These are phyloP conservation scores for Rhytidhysteron rufulum DNA, from an alignment of 2,329 filamentous ascomycete species.

Conservation along the genomic window DNA sequence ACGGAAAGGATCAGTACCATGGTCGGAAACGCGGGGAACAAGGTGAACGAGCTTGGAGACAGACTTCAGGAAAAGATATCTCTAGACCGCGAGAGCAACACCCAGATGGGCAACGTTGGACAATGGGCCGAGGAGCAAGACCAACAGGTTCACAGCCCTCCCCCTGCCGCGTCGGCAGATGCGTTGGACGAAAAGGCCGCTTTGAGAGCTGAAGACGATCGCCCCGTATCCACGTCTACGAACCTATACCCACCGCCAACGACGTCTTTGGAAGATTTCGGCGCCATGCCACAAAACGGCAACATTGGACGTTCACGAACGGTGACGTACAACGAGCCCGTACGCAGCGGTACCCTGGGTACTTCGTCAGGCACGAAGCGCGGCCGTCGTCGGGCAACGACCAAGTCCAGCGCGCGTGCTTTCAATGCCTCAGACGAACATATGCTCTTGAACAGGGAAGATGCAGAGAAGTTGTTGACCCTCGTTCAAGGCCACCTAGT, in stretches of 20 bases:
- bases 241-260: conserved; percentile 27
- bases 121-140: conserved; percentile 39
- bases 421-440: conserved; percentile 65
- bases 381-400: conserved; percentile 65
- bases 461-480: conserved; percentile 77
- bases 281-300: conserved; percentile 7
- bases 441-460: conserved; percentile 61
- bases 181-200: conserved; percentile 31
- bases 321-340: conserved; percentile 33
- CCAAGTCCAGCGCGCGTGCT: conserved; percentile 63
- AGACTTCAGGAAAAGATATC: conserved; percentile 28
- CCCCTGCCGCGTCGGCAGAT: conserved; percentile 6
- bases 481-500: conserved; percentile 86
- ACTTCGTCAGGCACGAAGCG: conserved; percentile 47
- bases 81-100: conserved; percentile 16
- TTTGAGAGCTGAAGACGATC: conserved; percentile 22
- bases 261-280: conserved; percentile 10
- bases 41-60: conserved; percentile 22
- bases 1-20: conserved; percentile 19
- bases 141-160: conserved; percentile 14
- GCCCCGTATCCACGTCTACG: conserved; percentile 20
- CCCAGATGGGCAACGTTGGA: conserved; percentile 27
- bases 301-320: conserved; percentile 23
- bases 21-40: conserved; percentile 19
- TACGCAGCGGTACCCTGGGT: conserved; percentile 11